A percentile compares a stretch with the other conserved stretches of the same genome.
Conservation (phyloP, 2,329 filamentous ascomycete species). For the Mollisiaceae sp. region DNA sequence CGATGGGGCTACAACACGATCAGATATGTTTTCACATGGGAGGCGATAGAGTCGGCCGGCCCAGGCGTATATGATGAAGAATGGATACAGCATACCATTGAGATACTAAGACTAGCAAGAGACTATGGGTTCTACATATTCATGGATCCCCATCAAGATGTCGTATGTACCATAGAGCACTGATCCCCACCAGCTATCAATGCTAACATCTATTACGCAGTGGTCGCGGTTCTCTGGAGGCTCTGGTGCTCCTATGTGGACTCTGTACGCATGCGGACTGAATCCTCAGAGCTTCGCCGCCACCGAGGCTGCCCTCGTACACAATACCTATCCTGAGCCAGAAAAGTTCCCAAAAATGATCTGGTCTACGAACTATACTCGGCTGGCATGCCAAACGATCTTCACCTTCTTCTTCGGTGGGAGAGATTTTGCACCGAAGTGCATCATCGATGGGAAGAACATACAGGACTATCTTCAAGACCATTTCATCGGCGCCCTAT, state of each 20-base stretch:
- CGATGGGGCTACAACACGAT: conserved; percentile 96
- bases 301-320: conserved; percentile 91
- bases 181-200: not conserved
- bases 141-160: conserved; percentile 99
- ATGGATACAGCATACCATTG: conserved; percentile 90
- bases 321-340: conserved; percentile 89
- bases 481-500: conserved; percentile 82
- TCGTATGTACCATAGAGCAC: conserved; percentile 61
- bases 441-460: conserved; percentile 91
- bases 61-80: conserved; percentile 93
- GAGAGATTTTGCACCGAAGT: conserved; percentile 91
- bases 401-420: conserved; percentile 96
- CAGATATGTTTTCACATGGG: conserved; percentile 97
- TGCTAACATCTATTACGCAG: conserved; percentile 45
- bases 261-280: conserved; percentile 89
- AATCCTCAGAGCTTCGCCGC: conserved; percentile 84
- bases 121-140: conserved; percentile 94
- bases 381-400: conserved; percentile 85
- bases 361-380: conserved; percentile 96
- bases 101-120: conserved; percentile 81
- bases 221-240: conserved; percentile 96
- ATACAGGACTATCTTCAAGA: conserved; percentile 94
- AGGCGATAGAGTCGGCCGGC: conserved; percentile 92
- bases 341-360: conserved; percentile 96
- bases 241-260: conserved; percentile 97